Base-by-base conservation (phyloP, 495 filamentous ascomycete genomes). In the Penicillium nucicola region DNA sequence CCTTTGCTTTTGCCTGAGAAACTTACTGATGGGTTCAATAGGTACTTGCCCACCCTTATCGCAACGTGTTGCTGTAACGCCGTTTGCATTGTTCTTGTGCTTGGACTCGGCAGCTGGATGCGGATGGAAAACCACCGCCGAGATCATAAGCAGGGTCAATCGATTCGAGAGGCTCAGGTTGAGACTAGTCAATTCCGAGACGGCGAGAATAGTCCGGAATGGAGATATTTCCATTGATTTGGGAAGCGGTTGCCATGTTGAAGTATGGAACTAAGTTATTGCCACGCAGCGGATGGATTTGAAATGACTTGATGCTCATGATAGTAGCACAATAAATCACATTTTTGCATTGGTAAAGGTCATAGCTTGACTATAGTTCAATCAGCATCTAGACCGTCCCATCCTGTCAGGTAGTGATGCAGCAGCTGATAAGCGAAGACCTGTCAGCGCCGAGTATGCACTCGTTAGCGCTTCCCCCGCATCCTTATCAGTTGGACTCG, bases 31-130 rank as follows among this genome's bases (percentile, higher is more conserved):
- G 7, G 7, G 5, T 28, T 28, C 32, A 14, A 17, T 15, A 67
- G 64, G 25, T 67, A 89, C 54, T 74, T 84, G 2, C 84, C 85
- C 0, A 86, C 87, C 2, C 62, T 88, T 9, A 75, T 81, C 14
- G 86, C 85, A 0, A 89, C 86, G 4, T 86, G 85, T 7, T 83
- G 78, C 31, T 89, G 88, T 55, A 86, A 87, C 11, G 85, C 69
- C 0, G 72, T 72, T 0, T 86, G 86, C 4, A 74, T 78, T 13
- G 40, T 84, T 0, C 64, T 86, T 15, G 77, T 83, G 0, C 61
- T 76, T 4, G 50, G 69, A 11, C 58, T 89, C 35, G 85, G 85
- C 2, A 46, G 71, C 1, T 89, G 72, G 60, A 89, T 90, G 86
- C 60, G 82, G 8, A 55, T 75, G 22, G 86, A 90, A 58, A 89